Evolutionary conservation across 208 protist genomes (phyloP).

Genomic region (Crithidia brevicula): DNA sequence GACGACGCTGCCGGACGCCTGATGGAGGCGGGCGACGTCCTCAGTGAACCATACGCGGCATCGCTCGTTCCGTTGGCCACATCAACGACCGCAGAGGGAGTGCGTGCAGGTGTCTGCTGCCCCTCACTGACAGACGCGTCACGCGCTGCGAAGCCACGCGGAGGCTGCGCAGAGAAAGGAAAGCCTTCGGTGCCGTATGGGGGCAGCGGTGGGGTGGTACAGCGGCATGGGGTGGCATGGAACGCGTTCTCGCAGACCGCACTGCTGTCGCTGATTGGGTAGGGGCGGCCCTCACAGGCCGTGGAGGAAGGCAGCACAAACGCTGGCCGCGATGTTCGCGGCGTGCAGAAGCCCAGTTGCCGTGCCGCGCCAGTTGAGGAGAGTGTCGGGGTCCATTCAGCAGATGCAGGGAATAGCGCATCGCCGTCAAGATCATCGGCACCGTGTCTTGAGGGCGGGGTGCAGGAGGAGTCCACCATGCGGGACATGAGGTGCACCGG

Average conservation of each 20-base stretch:
- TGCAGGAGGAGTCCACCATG: not conserved
- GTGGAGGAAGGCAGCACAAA: slow-evolving; percentile 11
- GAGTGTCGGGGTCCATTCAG: too few species aligned
- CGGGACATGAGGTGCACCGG: not conserved
- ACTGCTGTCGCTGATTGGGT: not conserved
- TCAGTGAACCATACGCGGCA: not conserved
- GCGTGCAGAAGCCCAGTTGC: not conserved
- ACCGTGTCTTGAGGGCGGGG: not conserved
- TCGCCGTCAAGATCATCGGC: not conserved
- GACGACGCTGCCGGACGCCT: slow-evolving; percentile 5
- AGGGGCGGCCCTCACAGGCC: not conserved
- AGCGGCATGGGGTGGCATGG: too few species aligned
- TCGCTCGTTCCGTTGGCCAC: too few species aligned
- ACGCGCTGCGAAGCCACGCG: too few species aligned
- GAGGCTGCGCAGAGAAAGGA: too few species aligned
- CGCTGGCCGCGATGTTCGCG: not conserved
- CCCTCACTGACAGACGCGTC: too few species aligned
- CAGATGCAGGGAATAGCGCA: too few species aligned
- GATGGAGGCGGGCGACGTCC: slow-evolving; percentile 1
- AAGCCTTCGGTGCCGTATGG: too few species aligned
- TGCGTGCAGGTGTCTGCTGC: not conserved
- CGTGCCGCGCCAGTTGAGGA: slow-evolving; percentile 1
- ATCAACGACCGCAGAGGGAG: not conserved
- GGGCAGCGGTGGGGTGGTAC: too few species aligned
- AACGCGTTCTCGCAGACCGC: too few species aligned